Evolutionary conservation across 2,329 filamentous ascomycete genomes (phyloP).

Genomic region (Graphilbum sp.): DNA sequence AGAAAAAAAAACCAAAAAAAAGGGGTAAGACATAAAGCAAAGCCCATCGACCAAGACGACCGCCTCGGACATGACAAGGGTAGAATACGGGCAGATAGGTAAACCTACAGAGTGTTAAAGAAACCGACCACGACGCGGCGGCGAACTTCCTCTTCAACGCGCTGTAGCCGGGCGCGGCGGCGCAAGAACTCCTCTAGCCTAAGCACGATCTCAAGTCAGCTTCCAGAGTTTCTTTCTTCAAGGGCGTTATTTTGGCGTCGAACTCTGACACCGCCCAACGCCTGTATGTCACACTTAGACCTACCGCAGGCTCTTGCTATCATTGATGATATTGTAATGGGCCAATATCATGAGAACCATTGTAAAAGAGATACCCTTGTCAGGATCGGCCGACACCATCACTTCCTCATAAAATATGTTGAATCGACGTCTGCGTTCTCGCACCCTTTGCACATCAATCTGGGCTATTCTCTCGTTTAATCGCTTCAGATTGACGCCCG

Average conservation of each 20-base stretch:
- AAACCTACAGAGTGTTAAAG: slow-evolving; percentile 72
- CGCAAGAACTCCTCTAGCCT: slow-evolving; percentile 89
- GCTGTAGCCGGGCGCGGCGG: slow-evolving; percentile 74
- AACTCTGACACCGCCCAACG: no score
- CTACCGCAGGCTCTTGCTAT: slow-evolving; percentile 82
- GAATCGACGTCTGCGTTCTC: slow-evolving; percentile 59
- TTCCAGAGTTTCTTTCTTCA: no score
- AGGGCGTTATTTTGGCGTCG: no score
- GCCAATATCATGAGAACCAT: slow-evolving; percentile 88
- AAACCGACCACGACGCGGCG: slow-evolving; percentile 84
- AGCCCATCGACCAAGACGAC: no score
- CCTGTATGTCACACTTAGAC: no score
- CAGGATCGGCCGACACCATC: slow-evolving; percentile 78
- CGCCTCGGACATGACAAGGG: no score
- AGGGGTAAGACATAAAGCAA: neutral
- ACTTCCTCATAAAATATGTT: slow-evolving; percentile 97
- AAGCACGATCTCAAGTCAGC: neutral
- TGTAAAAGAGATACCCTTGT: slow-evolving; percentile 81
- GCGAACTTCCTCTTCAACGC: slow-evolving; percentile 87
- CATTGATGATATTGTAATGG: slow-evolving; percentile 96
- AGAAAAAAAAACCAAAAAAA: neutral
- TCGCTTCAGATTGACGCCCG: slow-evolving; percentile 54
- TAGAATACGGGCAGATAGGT: no score
- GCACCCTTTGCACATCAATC: slow-evolving; percentile 62
- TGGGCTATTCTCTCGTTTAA: slow-evolving; percentile 56